Percentiles rank a stretch among this genome's conserved stretches.
Conservation (phyloP, 257 asterid genomes). For the Nicotiana sylvestris region DNA sequence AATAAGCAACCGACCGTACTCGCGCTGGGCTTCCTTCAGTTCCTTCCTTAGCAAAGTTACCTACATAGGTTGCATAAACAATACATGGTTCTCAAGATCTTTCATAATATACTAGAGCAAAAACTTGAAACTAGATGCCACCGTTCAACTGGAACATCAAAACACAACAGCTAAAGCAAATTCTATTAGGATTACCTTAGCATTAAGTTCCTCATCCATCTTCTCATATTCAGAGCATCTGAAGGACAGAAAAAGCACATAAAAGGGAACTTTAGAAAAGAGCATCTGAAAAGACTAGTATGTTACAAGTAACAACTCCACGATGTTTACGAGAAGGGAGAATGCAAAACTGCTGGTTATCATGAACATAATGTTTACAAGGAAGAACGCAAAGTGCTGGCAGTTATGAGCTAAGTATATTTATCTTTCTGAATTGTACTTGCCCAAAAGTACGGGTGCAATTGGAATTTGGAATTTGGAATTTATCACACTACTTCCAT, state of each 20-base stretch:
- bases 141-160: not conserved
- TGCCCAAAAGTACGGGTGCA: not conserved
- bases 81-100: not conserved
- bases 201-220: slow-evolving; percentile 47
- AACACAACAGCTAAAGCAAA: not conserved
- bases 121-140: not conserved
- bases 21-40: slow-evolving; percentile 32
- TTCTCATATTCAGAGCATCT: slow-evolving; percentile 64
- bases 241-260: slow-evolving; percentile 20
- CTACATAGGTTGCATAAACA: slow-evolving; percentile 22
- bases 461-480: not conserved
- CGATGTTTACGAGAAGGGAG: not conserved
- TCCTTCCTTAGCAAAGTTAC: slow-evolving; percentile 32
- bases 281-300: not conserved
- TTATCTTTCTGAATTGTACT: not conserved
- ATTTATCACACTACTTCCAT: not conserved
- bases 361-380: not conserved
- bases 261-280: not conserved
- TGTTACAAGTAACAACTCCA: not conserved
- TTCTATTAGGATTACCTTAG: slow-evolving; percentile 43
- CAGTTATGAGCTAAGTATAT: not conserved
- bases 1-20: slow-evolving; percentile 40
- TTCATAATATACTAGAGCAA: not conserved
- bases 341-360: not conserved
- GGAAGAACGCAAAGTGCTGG: not conserved